Conservation (phyloP, 345 rosid species). For the Citrus mangshanensis region DNA sequence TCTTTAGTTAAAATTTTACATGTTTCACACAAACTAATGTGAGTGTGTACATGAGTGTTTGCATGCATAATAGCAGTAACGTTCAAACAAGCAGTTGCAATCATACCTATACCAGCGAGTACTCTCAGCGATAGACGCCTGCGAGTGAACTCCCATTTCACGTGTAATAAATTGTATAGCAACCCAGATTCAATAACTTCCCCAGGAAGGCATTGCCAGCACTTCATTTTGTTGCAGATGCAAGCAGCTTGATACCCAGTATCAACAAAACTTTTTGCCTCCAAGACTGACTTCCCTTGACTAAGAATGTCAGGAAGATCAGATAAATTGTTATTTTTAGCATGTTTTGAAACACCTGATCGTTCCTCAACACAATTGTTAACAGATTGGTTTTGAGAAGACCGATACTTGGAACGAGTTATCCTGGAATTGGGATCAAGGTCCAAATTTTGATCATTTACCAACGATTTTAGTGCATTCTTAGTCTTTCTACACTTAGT, state of each 20-base stretch:
- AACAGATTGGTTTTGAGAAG: conserved; percentile 43
- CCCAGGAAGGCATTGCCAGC: conserved; percentile 50
- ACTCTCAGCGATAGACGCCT: conserved; percentile 55
- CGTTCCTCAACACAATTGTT: conserved; percentile 25
- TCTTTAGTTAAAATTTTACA: neutral
- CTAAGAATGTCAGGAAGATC: conserved; percentile 15
- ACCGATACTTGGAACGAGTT: conserved; percentile 73
- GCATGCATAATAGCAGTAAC: conserved; percentile 2
- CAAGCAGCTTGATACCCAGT: conserved; percentile 31
- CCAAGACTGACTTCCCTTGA: conserved; percentile 27
- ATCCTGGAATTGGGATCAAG: conserved; percentile 45
- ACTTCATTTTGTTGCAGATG: conserved; percentile 56
- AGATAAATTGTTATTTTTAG: conserved; percentile 20
- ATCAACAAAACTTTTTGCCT: conserved; percentile 23
- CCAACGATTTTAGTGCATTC: conserved; percentile 27
- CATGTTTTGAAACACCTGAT: conserved; percentile 23
- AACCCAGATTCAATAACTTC: conserved; percentile 50
- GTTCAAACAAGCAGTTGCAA: conserved; percentile 13
- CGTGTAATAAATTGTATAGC: conserved; percentile 34
- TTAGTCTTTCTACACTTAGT: conserved; percentile 46
- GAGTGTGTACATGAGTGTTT: neutral
- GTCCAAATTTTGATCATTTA: conserved; percentile 39
- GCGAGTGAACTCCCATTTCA: conserved; percentile 69
- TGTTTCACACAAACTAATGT: neutral
- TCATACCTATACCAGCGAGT: conserved; percentile 64